Percentiles rank a stretch among this genome's conserved stretches.
phyloP scores from a whole-genome alignment of 441 rosid species.

The Gossypium davidsonii region DNA sequence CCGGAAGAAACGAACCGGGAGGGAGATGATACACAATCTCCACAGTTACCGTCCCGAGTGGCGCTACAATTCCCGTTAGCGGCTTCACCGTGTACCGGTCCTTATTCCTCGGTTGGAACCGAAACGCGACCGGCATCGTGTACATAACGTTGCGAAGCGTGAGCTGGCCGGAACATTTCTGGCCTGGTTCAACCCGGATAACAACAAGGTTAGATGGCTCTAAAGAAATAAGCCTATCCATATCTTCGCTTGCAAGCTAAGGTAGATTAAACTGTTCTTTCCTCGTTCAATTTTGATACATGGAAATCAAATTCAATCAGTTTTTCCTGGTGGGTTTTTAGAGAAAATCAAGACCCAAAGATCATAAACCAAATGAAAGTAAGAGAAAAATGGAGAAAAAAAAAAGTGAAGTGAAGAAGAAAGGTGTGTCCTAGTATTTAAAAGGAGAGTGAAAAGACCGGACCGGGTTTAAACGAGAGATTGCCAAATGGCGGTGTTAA shows the following conservation, averaged over 20 bases:
- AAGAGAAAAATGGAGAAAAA: neutral
- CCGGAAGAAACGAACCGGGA: constrained; percentile 30
- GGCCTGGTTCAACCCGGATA: constrained; percentile 46
- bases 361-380: neutral
- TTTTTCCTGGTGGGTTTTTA: constrained; percentile 1
- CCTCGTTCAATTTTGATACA: neutral
- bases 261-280: neutral
- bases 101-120: constrained; percentile 45
- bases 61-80: constrained; percentile 52
- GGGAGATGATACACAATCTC: constrained; percentile 47
- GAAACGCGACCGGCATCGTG: constrained; percentile 69
- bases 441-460: neutral
- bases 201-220: constrained; percentile 54
- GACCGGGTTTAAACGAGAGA: constrained; percentile 9
- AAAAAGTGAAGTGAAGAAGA: neutral
- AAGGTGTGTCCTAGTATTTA: neutral
- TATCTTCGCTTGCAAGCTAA: constrained; percentile 4
- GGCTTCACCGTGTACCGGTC: constrained; percentile 41
- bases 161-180: constrained; percentile 44
- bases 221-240: constrained; percentile 60
- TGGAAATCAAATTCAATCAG: neutral
- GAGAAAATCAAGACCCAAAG: constrained; percentile 14
- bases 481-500: constrained; percentile 42
- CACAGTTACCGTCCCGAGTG: constrained; percentile 37
- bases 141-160: constrained; percentile 53